phyloP scores from a whole-genome alignment of 116 monocot genomes.

The Thalassia testudinum region DNA sequence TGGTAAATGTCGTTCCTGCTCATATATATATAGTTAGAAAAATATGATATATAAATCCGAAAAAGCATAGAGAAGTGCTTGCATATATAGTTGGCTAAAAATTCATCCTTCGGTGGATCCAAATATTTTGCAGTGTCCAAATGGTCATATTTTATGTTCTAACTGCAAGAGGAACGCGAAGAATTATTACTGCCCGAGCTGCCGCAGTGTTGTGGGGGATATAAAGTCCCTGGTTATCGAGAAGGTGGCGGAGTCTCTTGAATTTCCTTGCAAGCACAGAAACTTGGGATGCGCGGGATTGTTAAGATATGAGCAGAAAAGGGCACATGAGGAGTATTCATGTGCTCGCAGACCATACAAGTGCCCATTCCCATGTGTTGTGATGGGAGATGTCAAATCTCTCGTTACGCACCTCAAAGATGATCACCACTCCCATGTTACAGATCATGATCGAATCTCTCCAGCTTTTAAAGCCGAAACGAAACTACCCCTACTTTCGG shows the following conservation, averaged over 20 bases:
- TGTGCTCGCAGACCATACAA: slow-evolving; percentile 4
- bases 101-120: not conserved
- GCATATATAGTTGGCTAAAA: no score
- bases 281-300: not conserved
- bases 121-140: slow-evolving; percentile 6
- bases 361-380: not conserved
- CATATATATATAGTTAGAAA: no score
- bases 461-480: no score
- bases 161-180: not conserved
- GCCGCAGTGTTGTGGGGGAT: slow-evolving; percentile 1
- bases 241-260: not conserved
- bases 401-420: not conserved
- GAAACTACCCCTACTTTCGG: no score
- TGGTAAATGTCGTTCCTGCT: no score
- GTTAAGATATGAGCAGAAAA: not conserved
- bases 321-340: not conserved
- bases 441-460: no score
- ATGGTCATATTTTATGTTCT: slow-evolving; percentile 1
- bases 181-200: slow-evolving; percentile 1
- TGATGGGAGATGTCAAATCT: not conserved
- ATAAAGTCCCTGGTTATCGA: slow-evolving; percentile 6
- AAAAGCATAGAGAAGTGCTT: no score
- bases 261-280: not conserved
- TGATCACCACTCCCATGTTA: not conserved
- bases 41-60: no score